Evolutionary conservation across 345 rosid species (phyloP).

Genomic region (Brassica cretica): DNA sequence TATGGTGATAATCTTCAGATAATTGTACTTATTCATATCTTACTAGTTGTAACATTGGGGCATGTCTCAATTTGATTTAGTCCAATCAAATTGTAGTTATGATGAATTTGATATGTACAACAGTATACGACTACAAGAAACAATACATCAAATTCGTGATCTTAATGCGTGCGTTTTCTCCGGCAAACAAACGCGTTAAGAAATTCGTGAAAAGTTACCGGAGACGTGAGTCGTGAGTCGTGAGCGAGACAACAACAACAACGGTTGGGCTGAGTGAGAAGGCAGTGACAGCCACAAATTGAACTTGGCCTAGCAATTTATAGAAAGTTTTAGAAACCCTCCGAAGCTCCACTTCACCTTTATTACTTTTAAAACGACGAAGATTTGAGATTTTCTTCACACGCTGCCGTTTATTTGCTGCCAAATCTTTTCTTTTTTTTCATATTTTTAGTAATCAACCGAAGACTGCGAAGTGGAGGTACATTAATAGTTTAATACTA

Average conservation of each 20-base stretch:
- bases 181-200: not conserved
- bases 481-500: not conserved
- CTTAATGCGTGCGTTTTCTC: no score
- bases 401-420: no score
- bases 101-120: not conserved
- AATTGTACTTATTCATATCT: no score
- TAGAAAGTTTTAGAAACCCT: not conserved
- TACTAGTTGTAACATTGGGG: no score
- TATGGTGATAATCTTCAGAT: no score
- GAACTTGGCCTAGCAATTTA: not conserved
- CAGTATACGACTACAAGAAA: not conserved
- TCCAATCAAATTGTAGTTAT: not conserved
- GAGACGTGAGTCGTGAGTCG: not conserved
- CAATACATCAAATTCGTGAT: not conserved
- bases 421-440: no score
- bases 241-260: no score
- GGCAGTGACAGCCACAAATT: not conserved
- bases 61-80: not conserved
- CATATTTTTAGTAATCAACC: not conserved
- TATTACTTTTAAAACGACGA: not conserved
- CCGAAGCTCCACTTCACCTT: not conserved
- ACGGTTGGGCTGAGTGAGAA: no score
- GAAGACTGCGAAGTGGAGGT: not conserved
- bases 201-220: not conserved
- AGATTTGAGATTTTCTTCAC: not conserved